phyloP scores from a whole-genome alignment of 345 rosid genomes.

The Punica granatum region DNA sequence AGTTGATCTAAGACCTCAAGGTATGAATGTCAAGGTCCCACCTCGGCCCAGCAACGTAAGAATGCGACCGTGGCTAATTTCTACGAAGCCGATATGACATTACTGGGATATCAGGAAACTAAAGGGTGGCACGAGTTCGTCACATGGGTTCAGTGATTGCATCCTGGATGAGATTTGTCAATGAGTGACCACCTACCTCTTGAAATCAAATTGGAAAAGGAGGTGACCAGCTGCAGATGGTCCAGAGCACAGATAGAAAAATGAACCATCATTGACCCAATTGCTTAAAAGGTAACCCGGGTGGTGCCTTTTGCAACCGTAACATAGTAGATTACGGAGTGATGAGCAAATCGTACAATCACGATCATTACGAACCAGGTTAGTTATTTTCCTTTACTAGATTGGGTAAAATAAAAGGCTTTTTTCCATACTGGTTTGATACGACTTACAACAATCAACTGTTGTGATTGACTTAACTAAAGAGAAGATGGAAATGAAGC shows the following conservation, averaged over 20 bases:
- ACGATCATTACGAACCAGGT: background rate
- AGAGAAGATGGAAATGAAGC: background rate
- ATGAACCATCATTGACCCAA: background rate
- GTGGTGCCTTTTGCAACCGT: background rate
- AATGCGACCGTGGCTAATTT: background rate
- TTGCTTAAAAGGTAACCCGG: background rate
- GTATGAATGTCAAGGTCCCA: background rate
- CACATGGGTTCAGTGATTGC: too few relatives aligned
- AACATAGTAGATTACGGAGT: too few relatives aligned
- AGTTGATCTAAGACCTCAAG: background rate
- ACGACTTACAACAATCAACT: too few relatives aligned
- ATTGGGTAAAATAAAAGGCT: too few relatives aligned
- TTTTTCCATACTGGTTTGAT: too few relatives aligned
- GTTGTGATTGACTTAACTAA: too few relatives aligned
- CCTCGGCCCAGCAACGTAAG: background rate
- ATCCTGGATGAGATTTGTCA: background rate
- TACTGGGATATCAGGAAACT: background rate
- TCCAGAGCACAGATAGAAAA: background rate
- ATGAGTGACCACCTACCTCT: conserved; percentile 6
- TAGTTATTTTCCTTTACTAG: background rate
- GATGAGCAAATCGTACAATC: background rate
- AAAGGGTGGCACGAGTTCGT: background rate
- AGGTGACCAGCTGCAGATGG: background rate
- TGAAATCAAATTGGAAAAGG: background rate
- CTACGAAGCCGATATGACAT: background rate